These are phyloP conservation scores for Microbotryum lychnidis-dioicae DNA, from an alignment of 1,284 basidiomycete species.

Conservation along the genomic window DNA sequence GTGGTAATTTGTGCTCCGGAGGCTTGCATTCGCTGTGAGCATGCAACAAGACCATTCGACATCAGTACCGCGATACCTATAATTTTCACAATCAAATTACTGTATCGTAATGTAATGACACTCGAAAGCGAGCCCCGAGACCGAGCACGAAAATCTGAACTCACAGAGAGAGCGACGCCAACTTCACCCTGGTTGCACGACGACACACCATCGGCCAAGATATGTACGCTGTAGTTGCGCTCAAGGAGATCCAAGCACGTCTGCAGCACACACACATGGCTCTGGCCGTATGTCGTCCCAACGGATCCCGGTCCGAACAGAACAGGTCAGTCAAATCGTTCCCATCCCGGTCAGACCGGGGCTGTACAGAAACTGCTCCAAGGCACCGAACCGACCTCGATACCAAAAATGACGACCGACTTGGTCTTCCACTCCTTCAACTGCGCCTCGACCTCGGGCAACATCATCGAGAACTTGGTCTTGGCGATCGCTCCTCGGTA, in stretches of 20 bases:
- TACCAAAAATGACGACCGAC: conserved; percentile 69
- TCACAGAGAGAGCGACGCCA: conserved; percentile 41
- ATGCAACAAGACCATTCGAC: not conserved
- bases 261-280: conserved; percentile 68
- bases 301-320: not conserved
- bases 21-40: conserved; percentile 50
- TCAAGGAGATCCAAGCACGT: conserved; percentile 46
- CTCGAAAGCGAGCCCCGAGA: not conserved
- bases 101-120: too few species aligned
- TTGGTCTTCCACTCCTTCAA: conserved; percentile 49
- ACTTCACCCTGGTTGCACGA: conserved; percentile 57
- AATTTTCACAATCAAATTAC: too few species aligned
- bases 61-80: not conserved
- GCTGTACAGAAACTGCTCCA: not conserved
- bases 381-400: conserved; percentile 53
- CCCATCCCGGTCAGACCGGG: not conserved
- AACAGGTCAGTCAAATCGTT: conserved; percentile 9
- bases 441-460: conserved; percentile 53
- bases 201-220: conserved; percentile 77
- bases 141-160: conserved; percentile 40
- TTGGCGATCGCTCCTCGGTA: conserved; percentile 44
- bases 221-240: conserved; percentile 50
- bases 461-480: conserved; percentile 69
- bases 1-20: conserved; percentile 70
- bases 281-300: conserved; percentile 42